Conservation (phyloP, 129 eudicot species). For the Chrysanthemum seticuspe region DNA sequence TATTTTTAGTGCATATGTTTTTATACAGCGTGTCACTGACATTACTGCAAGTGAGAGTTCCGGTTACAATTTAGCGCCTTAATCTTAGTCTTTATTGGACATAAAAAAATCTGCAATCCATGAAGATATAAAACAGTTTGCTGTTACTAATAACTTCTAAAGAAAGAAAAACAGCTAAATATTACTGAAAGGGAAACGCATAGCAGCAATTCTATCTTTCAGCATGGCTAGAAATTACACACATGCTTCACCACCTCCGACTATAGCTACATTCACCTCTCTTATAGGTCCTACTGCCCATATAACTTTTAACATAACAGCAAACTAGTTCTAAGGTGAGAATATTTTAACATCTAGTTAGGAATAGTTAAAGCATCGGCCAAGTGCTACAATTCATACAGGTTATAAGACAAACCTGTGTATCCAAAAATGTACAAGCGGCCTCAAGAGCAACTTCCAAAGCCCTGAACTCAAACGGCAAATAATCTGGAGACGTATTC, state of each 20-base stretch:
- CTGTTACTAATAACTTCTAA: background rate
- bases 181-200: background rate
- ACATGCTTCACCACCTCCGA: background rate
- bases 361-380: constrained; percentile 3
- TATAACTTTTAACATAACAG: background rate
- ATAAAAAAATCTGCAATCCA: background rate
- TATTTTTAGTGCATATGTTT: background rate
- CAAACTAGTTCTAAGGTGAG: background rate
- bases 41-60: background rate
- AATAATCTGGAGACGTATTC: constrained; percentile 72
- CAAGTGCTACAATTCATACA: background rate
- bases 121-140: background rate
- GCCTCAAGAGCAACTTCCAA: constrained; percentile 97
- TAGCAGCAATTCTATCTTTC: background rate
- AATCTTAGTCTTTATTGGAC: background rate
- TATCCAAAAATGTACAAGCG: constrained; percentile 93
- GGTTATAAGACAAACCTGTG: constrained; percentile 64
- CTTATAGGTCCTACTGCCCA: constrained; percentile 1
- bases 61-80: constrained; percentile 3
- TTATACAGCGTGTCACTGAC: background rate
- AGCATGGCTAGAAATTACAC: constrained; percentile 3
- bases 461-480: constrained; percentile 98
- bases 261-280: constrained; percentile 12
- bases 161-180: background rate
- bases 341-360: constrained; percentile 6